These are phyloP conservation scores for Penicillium pancosmium DNA, from an alignment of 495 filamentous ascomycete genomes.

Conservation along the genomic window DNA sequence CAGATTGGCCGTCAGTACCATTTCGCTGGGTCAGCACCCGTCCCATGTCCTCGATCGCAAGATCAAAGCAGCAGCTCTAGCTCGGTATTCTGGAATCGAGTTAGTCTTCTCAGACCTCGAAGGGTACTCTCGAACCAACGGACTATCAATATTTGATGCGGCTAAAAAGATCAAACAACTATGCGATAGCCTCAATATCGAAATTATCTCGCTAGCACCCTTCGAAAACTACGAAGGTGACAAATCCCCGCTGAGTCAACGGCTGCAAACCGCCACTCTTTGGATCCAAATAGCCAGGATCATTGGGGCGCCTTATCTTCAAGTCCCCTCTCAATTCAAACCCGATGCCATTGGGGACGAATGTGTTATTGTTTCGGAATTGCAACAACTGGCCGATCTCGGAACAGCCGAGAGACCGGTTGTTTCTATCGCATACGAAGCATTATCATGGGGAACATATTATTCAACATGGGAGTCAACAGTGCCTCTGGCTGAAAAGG, in stretches of 20 bases:
- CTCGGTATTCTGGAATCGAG: constrained; percentile 68
- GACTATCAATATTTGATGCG: constrained; percentile 52
- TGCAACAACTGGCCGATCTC: constrained; percentile 61
- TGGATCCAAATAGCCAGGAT: constrained; percentile 66
- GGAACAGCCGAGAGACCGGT: constrained; percentile 53
- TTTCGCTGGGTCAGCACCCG: constrained; percentile 66
- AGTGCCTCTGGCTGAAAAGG: constrained; percentile 59
- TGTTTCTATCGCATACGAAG: constrained; percentile 67
- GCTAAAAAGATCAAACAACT: constrained; percentile 54
- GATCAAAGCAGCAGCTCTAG: constrained; percentile 59
- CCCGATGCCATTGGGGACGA: constrained; percentile 54
- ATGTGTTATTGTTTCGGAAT: constrained; percentile 60
- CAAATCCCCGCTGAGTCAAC: constrained; percentile 49
- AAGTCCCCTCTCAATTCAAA: constrained; percentile 67
- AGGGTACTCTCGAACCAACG: constrained; percentile 42
- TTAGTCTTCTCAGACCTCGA: constrained; percentile 72
- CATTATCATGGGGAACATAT: constrained; percentile 67
- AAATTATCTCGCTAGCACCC: constrained; percentile 68
- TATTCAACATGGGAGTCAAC: constrained; percentile 67
- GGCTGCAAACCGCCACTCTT: constrained; percentile 62
- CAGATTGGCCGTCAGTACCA: constrained; percentile 59
- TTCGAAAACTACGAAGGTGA: constrained; percentile 75
- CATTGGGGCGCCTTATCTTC: constrained; percentile 63
- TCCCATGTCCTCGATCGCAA: constrained; percentile 63
- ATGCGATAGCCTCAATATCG: constrained; percentile 53